phyloP scores from a whole-genome alignment of 331 rosid genomes.

The Rhamnella rubrinervis region DNA sequence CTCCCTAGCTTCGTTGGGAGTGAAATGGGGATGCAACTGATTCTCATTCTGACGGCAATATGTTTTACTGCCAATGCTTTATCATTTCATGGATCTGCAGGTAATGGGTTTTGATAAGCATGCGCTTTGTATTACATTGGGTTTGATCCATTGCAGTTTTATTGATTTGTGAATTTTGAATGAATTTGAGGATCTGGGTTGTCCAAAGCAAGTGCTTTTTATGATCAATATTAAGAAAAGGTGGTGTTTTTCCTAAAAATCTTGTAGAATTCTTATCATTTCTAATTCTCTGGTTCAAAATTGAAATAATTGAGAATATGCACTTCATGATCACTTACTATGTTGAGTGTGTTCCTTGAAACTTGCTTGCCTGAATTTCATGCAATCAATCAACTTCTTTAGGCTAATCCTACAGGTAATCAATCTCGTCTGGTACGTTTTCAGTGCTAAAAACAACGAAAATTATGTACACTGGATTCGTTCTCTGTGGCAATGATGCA shows the following conservation, averaged over 20 bases:
- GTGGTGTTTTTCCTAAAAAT: neutral
- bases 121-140: too few relatives aligned
- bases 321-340: too few relatives aligned
- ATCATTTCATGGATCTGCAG: constrained; percentile 58
- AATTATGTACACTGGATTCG: constrained; percentile 1
- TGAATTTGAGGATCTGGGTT: constrained; percentile 32
- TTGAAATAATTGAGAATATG: too few relatives aligned
- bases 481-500: neutral
- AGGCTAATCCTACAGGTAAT: too few relatives aligned
- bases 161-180: constrained; percentile 6
- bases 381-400: too few relatives aligned
- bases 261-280: neutral
- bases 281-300: neutral
- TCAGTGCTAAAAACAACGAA: neutral
- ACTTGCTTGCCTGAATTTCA: too few relatives aligned
- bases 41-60: constrained; percentile 48
- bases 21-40: constrained; percentile 50
- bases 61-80: constrained; percentile 40
- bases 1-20: constrained; percentile 23
- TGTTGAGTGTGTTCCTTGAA: too few relatives aligned
- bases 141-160: too few relatives aligned
- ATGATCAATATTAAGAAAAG: neutral
- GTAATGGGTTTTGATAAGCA: constrained; percentile 42
- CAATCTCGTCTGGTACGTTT: neutral
- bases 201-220: constrained; percentile 8